Conservation (phyloP, 768 basidiomycete genomes). For the Amanita rimosa region DNA sequence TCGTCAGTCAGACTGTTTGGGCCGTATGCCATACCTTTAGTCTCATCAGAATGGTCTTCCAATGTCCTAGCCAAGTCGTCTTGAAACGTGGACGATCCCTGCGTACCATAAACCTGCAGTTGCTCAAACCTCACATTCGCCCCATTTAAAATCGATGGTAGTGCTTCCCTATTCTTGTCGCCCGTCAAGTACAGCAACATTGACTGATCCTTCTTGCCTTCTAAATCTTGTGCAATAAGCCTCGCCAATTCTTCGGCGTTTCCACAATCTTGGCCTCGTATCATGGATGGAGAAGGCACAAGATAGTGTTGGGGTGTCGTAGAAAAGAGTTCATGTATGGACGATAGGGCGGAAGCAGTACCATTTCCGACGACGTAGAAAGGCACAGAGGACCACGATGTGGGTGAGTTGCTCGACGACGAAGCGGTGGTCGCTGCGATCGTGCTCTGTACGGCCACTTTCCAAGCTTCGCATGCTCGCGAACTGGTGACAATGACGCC, state of each 20-base stretch:
- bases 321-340: constrained; percentile 16
- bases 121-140: constrained; percentile 33
- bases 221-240: constrained; percentile 40
- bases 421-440: too few species aligned
- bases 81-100: constrained; percentile 40
- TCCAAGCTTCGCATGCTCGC: constrained; percentile 68
- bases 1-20: too few species aligned
- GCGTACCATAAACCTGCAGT: constrained; percentile 65
- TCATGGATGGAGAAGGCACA: constrained; percentile 15
- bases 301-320: constrained; percentile 10
- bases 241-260: constrained; percentile 55
- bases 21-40: background rate
- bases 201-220: constrained; percentile 9
- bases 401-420: background rate
- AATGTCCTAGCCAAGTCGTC: constrained; percentile 22
- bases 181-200: constrained; percentile 68
- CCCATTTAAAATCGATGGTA: constrained; percentile 37
- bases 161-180: constrained; percentile 74
- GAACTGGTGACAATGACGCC: constrained; percentile 77
- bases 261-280: constrained; percentile 44
- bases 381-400: constrained; percentile 41
- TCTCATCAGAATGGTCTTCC: background rate
- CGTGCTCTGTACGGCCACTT: constrained; percentile 23
- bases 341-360: constrained; percentile 38
- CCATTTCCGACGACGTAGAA: constrained; percentile 74